Evolutionary conservation across 371 early-diverging fungal genomes (phyloP), one percentile per base, ranked within the genome.

Genomic region (Mucor ambiguus): DNA sequence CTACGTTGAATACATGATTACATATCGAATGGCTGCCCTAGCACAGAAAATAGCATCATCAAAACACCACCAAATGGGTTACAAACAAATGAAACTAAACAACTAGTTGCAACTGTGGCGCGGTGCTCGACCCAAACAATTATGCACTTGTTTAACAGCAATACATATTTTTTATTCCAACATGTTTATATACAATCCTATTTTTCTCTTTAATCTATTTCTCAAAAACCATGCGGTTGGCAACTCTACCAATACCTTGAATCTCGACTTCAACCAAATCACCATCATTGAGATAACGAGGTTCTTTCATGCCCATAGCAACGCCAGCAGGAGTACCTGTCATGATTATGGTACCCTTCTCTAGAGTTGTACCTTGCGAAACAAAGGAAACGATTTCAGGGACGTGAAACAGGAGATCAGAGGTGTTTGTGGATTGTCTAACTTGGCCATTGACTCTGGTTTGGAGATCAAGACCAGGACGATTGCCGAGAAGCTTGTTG

Each of bases 241-340:
- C 71, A 16, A 88, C 64, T 37, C 73, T 77, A 20, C 88, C 88
- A 68, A 88, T 86, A 22, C 68, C 66, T 55, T 83, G 85, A 61
- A 88, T 84, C 61, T 78, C 79, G 22, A 84, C 80, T 14, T 73
- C 76, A 18, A 85, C 75, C 52, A 75, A 70, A 60, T 87, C 85
- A 2, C 81, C 81, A 62, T 87, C 68, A 46, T 87, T 75, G 22
- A 88, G 64, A 52, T 61, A 82, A 8, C 81, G 63, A 33, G 85
- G 83, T 7, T 83, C 81, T n/a, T 77, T 76, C 28, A 83, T 72
- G 22, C 74, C 81, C 68, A 79, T 80, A 2, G 84, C 85, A 10
- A 87, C 88, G 20, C 86, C 86, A 24, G 80, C 74, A 6, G 87
- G 86, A 4, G 88, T 88, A 38, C 88, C 88, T 1, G 88, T 88